phyloP scores from a whole-genome alignment of 176 grass and related monocot genomes.

The Zea mays region DNA sequence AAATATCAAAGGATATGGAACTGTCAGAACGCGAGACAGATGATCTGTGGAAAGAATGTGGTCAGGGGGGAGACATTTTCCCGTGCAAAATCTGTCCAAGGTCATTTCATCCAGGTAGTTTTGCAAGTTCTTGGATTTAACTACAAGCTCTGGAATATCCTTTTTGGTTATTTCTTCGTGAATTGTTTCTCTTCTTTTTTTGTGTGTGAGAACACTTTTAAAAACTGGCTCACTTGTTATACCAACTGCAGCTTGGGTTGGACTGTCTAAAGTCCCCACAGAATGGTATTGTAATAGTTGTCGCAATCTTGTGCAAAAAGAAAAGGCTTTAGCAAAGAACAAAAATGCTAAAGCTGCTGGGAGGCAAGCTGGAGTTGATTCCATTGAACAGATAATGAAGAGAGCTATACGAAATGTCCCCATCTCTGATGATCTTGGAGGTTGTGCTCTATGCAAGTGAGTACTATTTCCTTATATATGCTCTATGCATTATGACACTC shows the following conservation, averaged over 20 bases:
- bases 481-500: slow-evolving; percentile 1
- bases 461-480: slow-evolving; percentile 31
- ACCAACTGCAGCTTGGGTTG: slow-evolving; percentile 60
- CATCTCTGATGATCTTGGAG: slow-evolving; percentile 77
- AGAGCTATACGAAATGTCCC: slow-evolving; percentile 82
- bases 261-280: slow-evolving; percentile 55
- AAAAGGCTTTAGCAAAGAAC: slow-evolving; percentile 75
- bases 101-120: slow-evolving; percentile 84
- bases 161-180: neutral
- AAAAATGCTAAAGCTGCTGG: slow-evolving; percentile 98
- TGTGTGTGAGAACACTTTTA: slow-evolving; percentile 13
- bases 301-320: slow-evolving; percentile 72
- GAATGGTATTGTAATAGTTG: slow-evolving; percentile 96
- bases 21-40: slow-evolving; percentile 67
- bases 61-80: slow-evolving; percentile 77
- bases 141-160: neutral
- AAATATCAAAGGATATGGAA: slow-evolving; percentile 70
- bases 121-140: slow-evolving; percentile 10
- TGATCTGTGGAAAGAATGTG: slow-evolving; percentile 85
- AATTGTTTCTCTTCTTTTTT: neutral
- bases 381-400: slow-evolving; percentile 95
- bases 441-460: slow-evolving; percentile 90
- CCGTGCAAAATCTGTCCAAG: slow-evolving; percentile 90
- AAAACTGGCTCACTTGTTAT: slow-evolving; percentile 27
- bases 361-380: slow-evolving; percentile 90